Base-by-base conservation (phyloP, 768 basidiomycete genomes). In the Leccinum incarnatum region DNA sequence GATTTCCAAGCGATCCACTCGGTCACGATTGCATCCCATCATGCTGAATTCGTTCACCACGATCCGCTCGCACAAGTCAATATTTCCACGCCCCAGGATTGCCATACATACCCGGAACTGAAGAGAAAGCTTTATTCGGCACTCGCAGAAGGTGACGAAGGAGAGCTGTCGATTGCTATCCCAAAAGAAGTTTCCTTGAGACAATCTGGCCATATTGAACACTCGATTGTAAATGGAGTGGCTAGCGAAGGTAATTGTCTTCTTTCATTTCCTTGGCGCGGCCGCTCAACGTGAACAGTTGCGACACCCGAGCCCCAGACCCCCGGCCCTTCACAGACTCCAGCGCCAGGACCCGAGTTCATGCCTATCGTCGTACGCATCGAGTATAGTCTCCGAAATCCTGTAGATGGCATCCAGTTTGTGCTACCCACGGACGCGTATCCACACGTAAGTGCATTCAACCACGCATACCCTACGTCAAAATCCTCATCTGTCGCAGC, bases 121-220 rank as follows among this genome's bases (percentile, higher is more conserved):
- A 98, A 97, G 79, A 83, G 97, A 58, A 89, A 88, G 75, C 74
- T 97, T 42, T 98, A 95, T 77, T 84, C 93, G 0, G 93, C 96
- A 0, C 79, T 95, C 53, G 85, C 93, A 60, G 97, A 98, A 68
- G 83, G 86, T 46, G 94, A 96, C 64, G 94, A 98, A 71, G 97
- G 96, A 58, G 97, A 98, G 74, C 72, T 99, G 32, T 93, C 93
- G 5, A 93, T 99, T 65, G 83, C 87, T 11, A 85, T 98, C 59
- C 91, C 91, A 9, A 80, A 79, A 65, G 88, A 89, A 59, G 86
- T 89, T 17, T 77, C 82, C 53, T 74, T 88, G 66, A 87, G 78
- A 73, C 85, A 82, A 60, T 84, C 84, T 30, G 81, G 81, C 27
- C 79, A 78, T 61, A 64, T 78, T 25, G 66, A 74, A 40, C 64